A percentile compares a stretch with the other conserved stretches of the same genome.
These are phyloP conservation scores for Teunomyces atbi DNA, from an alignment of 805 yeast species.

Conservation along the genomic window DNA sequence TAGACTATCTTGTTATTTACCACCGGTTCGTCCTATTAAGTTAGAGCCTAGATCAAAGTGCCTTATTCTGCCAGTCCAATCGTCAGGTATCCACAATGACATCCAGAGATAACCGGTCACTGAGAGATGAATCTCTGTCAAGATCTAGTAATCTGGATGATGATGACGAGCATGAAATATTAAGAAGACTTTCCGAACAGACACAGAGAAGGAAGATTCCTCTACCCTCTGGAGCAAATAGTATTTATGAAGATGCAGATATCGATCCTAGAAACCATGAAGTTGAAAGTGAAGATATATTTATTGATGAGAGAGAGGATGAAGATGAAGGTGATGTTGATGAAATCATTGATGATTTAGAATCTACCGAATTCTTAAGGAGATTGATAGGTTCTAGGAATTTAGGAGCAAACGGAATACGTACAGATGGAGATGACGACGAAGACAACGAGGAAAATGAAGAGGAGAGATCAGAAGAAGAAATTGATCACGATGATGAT, in stretches of 20 bases:
- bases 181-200: conserved; percentile 42
- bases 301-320: conserved; percentile 13
- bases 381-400: conserved; percentile 16
- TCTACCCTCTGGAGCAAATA: conserved; percentile 9
- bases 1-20: not conserved
- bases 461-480: conserved; percentile 8
- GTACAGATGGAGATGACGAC: conserved; percentile 9
- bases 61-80: not conserved
- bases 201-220: conserved; percentile 22
- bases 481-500: conserved; percentile 11
- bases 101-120: not conserved
- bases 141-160: conserved; percentile 12
- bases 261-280: conserved; percentile 11
- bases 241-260: conserved; percentile 11
- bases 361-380: conserved; percentile 20
- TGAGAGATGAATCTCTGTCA: not conserved
- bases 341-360: conserved; percentile 13
- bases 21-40: not conserved
- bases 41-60: not conserved
- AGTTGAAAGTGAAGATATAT: conserved; percentile 19
- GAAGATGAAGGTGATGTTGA: conserved; percentile 13
- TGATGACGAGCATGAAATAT: conserved; percentile 22
- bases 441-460: conserved; percentile 7
- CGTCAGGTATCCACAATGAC: not conserved
- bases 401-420: conserved; percentile 7